phyloP scores from a whole-genome alignment of 2,329 filamentous ascomycete species.

The Fusarium sp. region DNA sequence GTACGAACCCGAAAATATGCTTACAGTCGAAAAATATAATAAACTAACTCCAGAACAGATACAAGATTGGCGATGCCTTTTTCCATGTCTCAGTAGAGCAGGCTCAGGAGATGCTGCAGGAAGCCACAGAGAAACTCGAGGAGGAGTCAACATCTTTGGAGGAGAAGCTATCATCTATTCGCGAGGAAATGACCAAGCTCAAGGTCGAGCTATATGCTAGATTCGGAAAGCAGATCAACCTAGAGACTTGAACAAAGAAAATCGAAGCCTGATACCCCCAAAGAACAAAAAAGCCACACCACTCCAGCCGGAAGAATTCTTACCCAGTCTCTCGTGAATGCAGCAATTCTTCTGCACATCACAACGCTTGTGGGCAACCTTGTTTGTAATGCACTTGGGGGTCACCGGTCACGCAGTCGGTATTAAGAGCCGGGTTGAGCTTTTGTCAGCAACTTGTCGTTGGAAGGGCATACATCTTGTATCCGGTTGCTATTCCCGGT shows the following conservation, averaged over 20 bases:
- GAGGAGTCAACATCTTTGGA: constrained; percentile 81
- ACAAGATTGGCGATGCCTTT: constrained; percentile 97
- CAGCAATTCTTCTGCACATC: constrained; percentile 30
- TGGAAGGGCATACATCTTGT: constrained; percentile 18
- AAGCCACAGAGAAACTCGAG: constrained; percentile 79
- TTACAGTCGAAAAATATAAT: not conserved
- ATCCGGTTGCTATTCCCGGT: constrained; percentile 29
- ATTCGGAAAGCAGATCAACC: constrained; percentile 96
- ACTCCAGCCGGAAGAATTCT: constrained; percentile 38
- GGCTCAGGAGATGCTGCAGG: constrained; percentile 85
- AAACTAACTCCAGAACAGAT: constrained; percentile 65
- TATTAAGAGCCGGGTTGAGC: constrained; percentile 18
- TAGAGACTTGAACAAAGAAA: constrained; percentile 76
- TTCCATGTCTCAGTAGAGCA: constrained; percentile 86
- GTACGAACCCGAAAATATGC: constrained; percentile 64
- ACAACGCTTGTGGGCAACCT: constrained; percentile 13
- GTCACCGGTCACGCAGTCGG: constrained; percentile 26
- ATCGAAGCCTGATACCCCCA: constrained; percentile 38
- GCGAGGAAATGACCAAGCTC: constrained; percentile 88
- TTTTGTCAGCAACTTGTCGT: constrained; percentile 16
- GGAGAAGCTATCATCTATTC: constrained; percentile 78
- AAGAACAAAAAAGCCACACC: constrained; percentile 12
- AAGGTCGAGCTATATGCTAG: constrained; percentile 95
- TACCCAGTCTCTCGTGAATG: constrained; percentile 29
- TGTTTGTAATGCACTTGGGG: constrained; percentile 38